Evolutionary conservation across 192 early-diverging fungal genomes (phyloP).

Genomic region (Podila clonocystis): DNA sequence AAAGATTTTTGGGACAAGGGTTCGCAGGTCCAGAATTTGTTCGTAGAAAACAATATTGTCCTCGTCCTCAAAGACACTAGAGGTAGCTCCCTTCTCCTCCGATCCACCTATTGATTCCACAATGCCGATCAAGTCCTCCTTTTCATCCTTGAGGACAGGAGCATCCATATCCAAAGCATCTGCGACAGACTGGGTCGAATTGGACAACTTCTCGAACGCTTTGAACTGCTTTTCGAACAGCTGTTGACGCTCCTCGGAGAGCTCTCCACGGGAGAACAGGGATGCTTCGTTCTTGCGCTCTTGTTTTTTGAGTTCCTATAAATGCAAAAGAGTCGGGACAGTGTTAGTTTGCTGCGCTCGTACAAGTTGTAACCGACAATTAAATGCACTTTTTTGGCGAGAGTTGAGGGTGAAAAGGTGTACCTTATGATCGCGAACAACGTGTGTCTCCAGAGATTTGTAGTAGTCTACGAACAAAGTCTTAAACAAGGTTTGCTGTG

Average conservation of each 20-base stretch:
- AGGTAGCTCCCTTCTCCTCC: constrained; percentile 49
- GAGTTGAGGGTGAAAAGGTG: not conserved
- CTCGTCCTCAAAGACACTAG: constrained; percentile 92
- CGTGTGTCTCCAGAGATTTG: constrained; percentile 62
- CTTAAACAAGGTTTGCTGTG: constrained; percentile 52
- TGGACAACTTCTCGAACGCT: constrained; percentile 73
- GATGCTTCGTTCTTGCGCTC: constrained; percentile 83
- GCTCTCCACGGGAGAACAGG: constrained; percentile 81
- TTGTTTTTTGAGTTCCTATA: constrained; percentile 72
- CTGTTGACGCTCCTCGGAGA: constrained; percentile 83
- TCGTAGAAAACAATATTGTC: constrained; percentile 94
- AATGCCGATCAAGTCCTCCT: constrained; percentile 51
- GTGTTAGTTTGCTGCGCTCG: no score
- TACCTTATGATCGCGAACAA: constrained; percentile 76
- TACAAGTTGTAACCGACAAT: not conserved
- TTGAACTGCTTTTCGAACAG: constrained; percentile 75
- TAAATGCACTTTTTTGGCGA: not conserved
- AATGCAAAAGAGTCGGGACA: not conserved
- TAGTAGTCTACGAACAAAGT: constrained; percentile 71
- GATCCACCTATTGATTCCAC: constrained; percentile 18
- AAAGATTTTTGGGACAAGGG: constrained; percentile 86
- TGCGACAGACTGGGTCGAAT: constrained; percentile 63
- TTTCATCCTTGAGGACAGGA: constrained; percentile 83
- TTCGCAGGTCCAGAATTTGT: constrained; percentile 79
- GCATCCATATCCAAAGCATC: constrained; percentile 78